Conservation (phyloP, 352 stramenopile genomes). For the Phytophthora quininea region DNA sequence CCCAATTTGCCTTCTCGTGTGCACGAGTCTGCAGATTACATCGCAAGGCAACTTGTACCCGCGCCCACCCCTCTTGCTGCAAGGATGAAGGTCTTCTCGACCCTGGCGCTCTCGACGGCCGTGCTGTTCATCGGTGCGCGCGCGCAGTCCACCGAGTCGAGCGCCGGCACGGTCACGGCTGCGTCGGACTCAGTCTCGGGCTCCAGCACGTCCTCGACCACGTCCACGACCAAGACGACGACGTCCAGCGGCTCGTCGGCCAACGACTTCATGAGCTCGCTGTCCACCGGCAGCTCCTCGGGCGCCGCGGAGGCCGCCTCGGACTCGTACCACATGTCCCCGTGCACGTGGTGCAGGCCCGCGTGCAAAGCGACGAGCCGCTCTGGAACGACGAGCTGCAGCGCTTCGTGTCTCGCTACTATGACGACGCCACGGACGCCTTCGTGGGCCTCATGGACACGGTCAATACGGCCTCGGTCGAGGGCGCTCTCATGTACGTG, state of each 20-base stretch:
- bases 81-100: slow-evolving; percentile 43
- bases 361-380: slow-evolving; percentile 72
- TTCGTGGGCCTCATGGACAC: slow-evolving; percentile 76
- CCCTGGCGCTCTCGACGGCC: slow-evolving; percentile 29
- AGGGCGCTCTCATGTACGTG: slow-evolving; percentile 89
- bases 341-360: slow-evolving; percentile 75
- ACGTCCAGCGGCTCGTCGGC: slow-evolving; percentile 29
- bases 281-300: slow-evolving; percentile 27
- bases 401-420: slow-evolving; percentile 70
- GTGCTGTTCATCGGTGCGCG: slow-evolving; percentile 19
- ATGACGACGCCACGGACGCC: slow-evolving; percentile 54
- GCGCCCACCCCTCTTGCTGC: background rate
- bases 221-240: slow-evolving; percentile 17
- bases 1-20: slow-evolving; percentile 46
- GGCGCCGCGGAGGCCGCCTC: slow-evolving; percentile 15
- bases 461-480: slow-evolving; percentile 83
- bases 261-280: slow-evolving; percentile 48
- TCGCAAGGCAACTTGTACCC: background rate
- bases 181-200: slow-evolving; percentile 20
- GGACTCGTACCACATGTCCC: slow-evolving; percentile 75
- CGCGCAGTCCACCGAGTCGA: slow-evolving; percentile 32
- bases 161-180: slow-evolving; percentile 36
- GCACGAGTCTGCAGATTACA: slow-evolving; percentile 41
- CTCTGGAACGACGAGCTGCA: slow-evolving; percentile 54
- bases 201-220: slow-evolving; percentile 19